Base-by-base conservation (phyloP, 805 yeast species). In the Tetrapisispora pingtungensis region DNA sequence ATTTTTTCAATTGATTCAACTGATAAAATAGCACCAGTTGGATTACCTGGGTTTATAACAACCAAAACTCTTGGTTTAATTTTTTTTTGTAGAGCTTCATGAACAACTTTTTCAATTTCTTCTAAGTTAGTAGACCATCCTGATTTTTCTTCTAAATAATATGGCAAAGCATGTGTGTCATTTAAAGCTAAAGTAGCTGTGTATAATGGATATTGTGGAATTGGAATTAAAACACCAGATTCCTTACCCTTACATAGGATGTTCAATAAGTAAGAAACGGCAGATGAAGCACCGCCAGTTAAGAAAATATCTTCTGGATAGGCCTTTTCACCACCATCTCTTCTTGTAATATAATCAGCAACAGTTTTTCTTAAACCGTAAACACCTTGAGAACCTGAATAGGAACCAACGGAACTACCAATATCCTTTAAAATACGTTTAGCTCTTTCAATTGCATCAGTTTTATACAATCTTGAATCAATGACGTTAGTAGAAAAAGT, bases 21-120 rank as follows among this genome's bases (percentile, higher is more conserved):
- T 10, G 75, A 64, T 46, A 93, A 70, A 44, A 88, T 78, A 1
- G 96, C 76, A 36, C 99, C 99, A 0, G 99, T 93, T 50, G 99
- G 99, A 66, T 93, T 93, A 46, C 99, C 97, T 1, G 99, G 99
- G 68, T 93, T 93, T 58, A 93, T 93, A 14, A 93, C 85, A 3
- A 90, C 97, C 44, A 94, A 68, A 47, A 90, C 81, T 55, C 85
- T 78, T 50, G 93, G 81, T 12, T 66, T 70, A 26, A 84, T 65
- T 2, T 83, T 85, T 31, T 75, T 65, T 2, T 62, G 61, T 1
- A 62, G 47, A 18, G 84, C 71, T 19, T 73, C 69, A 27, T 63
- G 54, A 41, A 83, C 75, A 40, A 78, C 70, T 0, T 64, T 48
- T 49, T 77, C 77, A 55, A 87, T 77, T 57, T 79, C 81, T 10